A percentile compares a stretch with the other conserved stretches of the same genome.
Conservation (phyloP, 805 yeast genomes). For the Schizosaccharomyces pombe region ASM294v3 CU329670.1:1584001-1584500, state of each 20-base stretch:
- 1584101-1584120: background rate
- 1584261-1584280: background rate
- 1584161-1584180: background rate
- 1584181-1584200: background rate
- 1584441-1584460: background rate
- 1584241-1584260: background rate
- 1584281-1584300: background rate
- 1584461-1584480: background rate
- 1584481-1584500: background rate
- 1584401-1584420: background rate
- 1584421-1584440: background rate
- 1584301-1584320: background rate
- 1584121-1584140: background rate
- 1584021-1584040: background rate
- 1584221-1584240: background rate
- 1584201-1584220: background rate
- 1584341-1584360: background rate
- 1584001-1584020: background rate
- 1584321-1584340: background rate
- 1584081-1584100: background rate
- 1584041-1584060: background rate
- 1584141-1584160: background rate
- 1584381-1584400: background rate
- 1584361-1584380: background rate
- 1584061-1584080: too few relatives aligned